Evolutionary conservation across 176 grass and related monocot species (phyloP).

Genomic region (Lolium perenne): DNA sequence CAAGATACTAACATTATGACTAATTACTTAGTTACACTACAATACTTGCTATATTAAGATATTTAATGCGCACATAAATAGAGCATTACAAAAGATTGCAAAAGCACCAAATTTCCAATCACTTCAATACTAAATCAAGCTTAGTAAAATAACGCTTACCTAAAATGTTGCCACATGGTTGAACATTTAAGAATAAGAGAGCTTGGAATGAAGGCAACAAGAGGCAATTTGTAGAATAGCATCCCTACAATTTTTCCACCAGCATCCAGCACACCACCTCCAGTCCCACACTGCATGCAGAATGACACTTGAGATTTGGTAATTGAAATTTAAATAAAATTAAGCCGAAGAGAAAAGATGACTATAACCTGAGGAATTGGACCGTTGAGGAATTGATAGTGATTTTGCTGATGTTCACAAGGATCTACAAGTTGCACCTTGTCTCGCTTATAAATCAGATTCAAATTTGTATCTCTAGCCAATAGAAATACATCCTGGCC

Average conservation of each 20-base stretch:
- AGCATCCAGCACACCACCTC: not conserved
- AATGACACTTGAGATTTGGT: not conserved
- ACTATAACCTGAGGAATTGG: conserved; percentile 1
- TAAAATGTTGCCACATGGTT: not conserved
- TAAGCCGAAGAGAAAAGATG: not conserved
- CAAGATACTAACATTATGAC: not conserved
- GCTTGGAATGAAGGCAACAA: conserved; percentile 17
- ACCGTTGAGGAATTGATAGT: not conserved
- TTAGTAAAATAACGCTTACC: not conserved
- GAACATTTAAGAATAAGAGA: conserved; percentile 11
- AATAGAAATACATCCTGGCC: not conserved
- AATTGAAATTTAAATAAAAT: not conserved
- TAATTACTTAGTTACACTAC: not conserved
- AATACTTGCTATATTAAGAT: not conserved
- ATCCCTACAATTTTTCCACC: not conserved
- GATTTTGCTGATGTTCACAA: not conserved
- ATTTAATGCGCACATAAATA: not conserved
- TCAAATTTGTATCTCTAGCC: not conserved
- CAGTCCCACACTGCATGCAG: not conserved
- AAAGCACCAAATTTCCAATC: not conserved
- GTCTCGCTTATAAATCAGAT: not conserved
- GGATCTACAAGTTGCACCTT: conserved; percentile 2
- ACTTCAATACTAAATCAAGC: not conserved
- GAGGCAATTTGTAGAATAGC: not conserved
- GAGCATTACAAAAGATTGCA: not conserved